Base-by-base conservation (phyloP, 2,329 filamentous ascomycete genomes). In the Pseudonectria buxi region DNA sequence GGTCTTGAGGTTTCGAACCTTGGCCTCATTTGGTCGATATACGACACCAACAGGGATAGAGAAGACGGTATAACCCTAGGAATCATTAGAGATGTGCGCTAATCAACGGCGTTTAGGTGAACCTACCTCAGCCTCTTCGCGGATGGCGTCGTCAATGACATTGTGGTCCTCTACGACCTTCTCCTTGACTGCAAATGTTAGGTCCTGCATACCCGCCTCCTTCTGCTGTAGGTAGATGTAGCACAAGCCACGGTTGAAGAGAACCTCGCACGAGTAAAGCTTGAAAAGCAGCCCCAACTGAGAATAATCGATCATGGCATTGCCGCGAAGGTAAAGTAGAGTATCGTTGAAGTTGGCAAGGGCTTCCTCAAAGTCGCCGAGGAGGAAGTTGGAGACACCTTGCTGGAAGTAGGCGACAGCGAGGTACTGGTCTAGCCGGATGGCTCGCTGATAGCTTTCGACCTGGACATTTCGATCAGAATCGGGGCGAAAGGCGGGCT, bases 311-410 rank as follows among this genome's bases (percentile, higher is more conserved):
- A 98, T 98, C 66, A 92, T 86, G 37, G 87, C 89, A 68, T 98
- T 96, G 43, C 92, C 92, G 55, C 92, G 79, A 30, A 98, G 75
- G 62, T 96, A 96, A 28, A 95, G 69, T 27, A 98, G 71, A 0
- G 92, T 95, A 57, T 98, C 92, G 68, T 98, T 98, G 74, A 98
- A 98, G 65, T 96, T 96, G 49, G 89, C 89, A 43, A 96, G 71
- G 13, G 92, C 92, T 62, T 96, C 92, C 60, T 96, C 89, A 51
- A 96, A 96, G 58, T 98, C 92, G 40, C 90, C 90, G 36, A 96
- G 78, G 32, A 98, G 71, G 62, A 98, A 98, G 61, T 96, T 98
- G 36, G 92, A 96, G 13, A 98, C 92, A 28, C 92, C 92, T 63
- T 96, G 87, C 57, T 98, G 92, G 62, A 98, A 98, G 61, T 96